Percentiles rank a stretch among this genome's conserved stretches.
These are phyloP conservation scores for Aurifilum marmelostoma DNA, from an alignment of 2,329 filamentous ascomycete genomes.

Conservation along the genomic window DNA sequence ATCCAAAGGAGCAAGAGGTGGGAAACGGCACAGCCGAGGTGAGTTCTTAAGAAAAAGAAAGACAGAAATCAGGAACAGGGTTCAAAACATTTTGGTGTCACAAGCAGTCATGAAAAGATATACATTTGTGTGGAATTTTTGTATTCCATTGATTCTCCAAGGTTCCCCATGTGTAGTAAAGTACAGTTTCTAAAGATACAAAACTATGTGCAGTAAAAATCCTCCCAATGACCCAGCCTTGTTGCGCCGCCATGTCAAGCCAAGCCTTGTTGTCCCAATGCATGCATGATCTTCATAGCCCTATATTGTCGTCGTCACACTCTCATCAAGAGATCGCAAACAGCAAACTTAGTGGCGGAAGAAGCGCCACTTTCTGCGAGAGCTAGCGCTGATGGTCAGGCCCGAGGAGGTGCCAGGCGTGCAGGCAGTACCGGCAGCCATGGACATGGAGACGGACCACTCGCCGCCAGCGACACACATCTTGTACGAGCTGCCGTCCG, in stretches of 20 bases:
- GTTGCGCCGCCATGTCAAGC: neutral
- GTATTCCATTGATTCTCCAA: conserved; percentile 1
- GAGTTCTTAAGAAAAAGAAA: no score
- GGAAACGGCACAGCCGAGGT: no score
- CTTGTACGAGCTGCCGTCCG: conserved; percentile 20
- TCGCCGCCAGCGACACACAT: conserved; percentile 24
- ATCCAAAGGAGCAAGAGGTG: conserved; percentile 15
- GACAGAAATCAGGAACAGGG: no score
- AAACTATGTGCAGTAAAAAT: conserved; percentile 20
- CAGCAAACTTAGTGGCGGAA: conserved; percentile 6
- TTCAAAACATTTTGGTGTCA: neutral
- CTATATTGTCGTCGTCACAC: neutral
- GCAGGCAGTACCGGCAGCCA: conserved; percentile 38
- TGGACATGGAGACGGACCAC: conserved; percentile 37
- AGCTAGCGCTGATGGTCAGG: conserved; percentile 31
- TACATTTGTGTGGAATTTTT: neutral
- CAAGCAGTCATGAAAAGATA: neutral
- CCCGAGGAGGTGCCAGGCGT: conserved; percentile 34
- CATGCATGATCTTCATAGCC: conserved; percentile 6
- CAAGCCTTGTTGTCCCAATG: conserved; percentile 11
- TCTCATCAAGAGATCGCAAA: neutral
- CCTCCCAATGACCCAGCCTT: conserved; percentile 9
- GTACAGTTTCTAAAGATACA: conserved; percentile 12
- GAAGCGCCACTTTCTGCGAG: conserved; percentile 20
- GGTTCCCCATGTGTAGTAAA: neutral